Percentiles rank a stretch among this genome's conserved stretches.
Conservation (phyloP, 345 rosid genomes). For the Bretschneidera sinensis region DNA sequence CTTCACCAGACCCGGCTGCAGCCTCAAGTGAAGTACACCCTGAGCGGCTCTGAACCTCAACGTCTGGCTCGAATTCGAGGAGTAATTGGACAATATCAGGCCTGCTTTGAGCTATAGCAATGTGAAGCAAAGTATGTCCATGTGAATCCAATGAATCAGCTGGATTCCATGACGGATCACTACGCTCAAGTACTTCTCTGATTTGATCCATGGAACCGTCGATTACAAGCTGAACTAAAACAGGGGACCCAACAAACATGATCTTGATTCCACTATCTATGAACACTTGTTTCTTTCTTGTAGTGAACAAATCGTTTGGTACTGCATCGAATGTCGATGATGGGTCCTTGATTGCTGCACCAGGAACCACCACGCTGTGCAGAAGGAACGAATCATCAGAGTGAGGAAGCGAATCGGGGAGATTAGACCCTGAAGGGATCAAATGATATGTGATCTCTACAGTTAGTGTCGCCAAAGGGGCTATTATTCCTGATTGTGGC, state of each 20-base stretch:
- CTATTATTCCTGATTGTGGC: conserved; percentile 56
- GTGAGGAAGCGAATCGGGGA: conserved; percentile 41
- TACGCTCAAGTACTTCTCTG: conserved; percentile 49
- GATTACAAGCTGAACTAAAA: conserved; percentile 41
- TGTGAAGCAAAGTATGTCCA: conserved; percentile 49
- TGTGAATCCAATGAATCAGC: conserved; percentile 36
- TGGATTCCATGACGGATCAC: conserved; percentile 44
- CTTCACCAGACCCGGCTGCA: conserved; percentile 46
- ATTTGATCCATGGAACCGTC: conserved; percentile 55
- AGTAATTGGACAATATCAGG: conserved; percentile 53
- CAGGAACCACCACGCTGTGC: conserved; percentile 63
- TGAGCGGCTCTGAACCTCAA: conserved; percentile 34
- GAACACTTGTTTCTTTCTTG: conserved; percentile 60
- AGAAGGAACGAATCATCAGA: conserved; percentile 46
- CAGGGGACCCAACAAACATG: conserved; percentile 51
- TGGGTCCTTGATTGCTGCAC: conserved; percentile 38
- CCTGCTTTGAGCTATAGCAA: conserved; percentile 44
- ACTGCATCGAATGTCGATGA: conserved; percentile 37
- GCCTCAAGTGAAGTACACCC: conserved; percentile 49
- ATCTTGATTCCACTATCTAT: conserved; percentile 51
- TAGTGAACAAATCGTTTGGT: conserved; percentile 56
- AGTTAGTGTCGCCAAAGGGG: conserved; percentile 37
- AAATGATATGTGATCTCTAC: conserved; percentile 44
- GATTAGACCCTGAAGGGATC: conserved; percentile 23
- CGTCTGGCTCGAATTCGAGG: conserved; percentile 43